Evolutionary conservation across 2,329 filamentous ascomycete species (phyloP).

Genomic region (Alternaria rosae): DNA sequence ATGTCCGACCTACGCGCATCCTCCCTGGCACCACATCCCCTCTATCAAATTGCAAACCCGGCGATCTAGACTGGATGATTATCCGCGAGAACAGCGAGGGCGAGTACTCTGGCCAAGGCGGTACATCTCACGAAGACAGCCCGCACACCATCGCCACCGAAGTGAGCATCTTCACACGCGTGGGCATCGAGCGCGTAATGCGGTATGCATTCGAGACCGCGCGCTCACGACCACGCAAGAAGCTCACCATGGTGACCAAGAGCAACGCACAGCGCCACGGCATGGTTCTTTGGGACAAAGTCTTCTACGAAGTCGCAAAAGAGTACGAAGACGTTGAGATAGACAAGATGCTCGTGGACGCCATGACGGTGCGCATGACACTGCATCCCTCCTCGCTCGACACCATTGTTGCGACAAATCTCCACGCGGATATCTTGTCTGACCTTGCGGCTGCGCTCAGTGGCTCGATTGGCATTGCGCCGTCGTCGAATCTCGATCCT

Average conservation of each 20-base stretch:
- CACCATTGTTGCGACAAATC: slow-evolving; percentile 59
- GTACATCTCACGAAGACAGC: slow-evolving; percentile 52
- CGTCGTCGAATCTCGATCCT: slow-evolving; percentile 72
- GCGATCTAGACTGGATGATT: slow-evolving; percentile 58
- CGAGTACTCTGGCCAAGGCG: slow-evolving; percentile 58
- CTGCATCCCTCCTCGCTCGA: slow-evolving; percentile 55
- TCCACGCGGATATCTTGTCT: slow-evolving; percentile 69
- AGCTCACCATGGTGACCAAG: slow-evolving; percentile 60
- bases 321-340: slow-evolving; percentile 55
- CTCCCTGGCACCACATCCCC: slow-evolving; percentile 53
- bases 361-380: slow-evolving; percentile 59
- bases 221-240: slow-evolving; percentile 52
- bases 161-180: slow-evolving; percentile 56
- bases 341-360: slow-evolving; percentile 61
- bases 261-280: slow-evolving; percentile 58
- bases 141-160: slow-evolving; percentile 55
- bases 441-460: slow-evolving; percentile 72
- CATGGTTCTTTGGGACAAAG: slow-evolving; percentile 59
- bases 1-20: slow-evolving; percentile 64
- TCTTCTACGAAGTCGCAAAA: slow-evolving; percentile 56
- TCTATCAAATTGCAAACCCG: slow-evolving; percentile 43
- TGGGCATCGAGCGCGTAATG: slow-evolving; percentile 58
- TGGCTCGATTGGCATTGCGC: slow-evolving; percentile 73
- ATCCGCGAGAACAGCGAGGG: slow-evolving; percentile 59
- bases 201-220: slow-evolving; percentile 58